Conservation (phyloP, 2,329 filamentous ascomycete species). For the Xylaria sp. region DNA sequence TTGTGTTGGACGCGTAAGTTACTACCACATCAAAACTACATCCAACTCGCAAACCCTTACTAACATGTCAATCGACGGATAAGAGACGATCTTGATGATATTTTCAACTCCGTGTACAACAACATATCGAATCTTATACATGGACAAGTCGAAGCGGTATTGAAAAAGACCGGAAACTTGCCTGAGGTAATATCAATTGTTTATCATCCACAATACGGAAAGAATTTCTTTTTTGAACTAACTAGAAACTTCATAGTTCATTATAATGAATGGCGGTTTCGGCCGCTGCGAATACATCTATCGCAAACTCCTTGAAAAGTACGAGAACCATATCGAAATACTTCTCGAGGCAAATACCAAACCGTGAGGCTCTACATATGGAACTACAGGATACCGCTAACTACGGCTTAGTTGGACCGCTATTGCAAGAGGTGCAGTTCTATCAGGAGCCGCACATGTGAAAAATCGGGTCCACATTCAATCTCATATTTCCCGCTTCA, state of each 20-base stretch:
- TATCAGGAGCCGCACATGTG: neutral
- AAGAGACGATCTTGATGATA: constrained; percentile 6
- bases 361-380: neutral
- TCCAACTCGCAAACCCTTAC: neutral
- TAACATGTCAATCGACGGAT: neutral
- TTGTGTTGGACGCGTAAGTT: constrained; percentile 5
- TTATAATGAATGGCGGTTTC: constrained; percentile 17
- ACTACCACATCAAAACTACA: neutral
- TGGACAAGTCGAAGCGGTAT: constrained; percentile 1
- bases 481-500: constrained; percentile 17
- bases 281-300: constrained; percentile 15
- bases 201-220: neutral
- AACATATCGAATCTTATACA: constrained; percentile 2
- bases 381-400: neutral
- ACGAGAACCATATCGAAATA: neutral
- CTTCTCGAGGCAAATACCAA: neutral
- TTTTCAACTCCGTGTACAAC: constrained; percentile 11
- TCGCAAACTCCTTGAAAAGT: neutral
- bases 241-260: constrained; percentile 8
- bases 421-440: constrained; percentile 17
- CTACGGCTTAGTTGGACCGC: constrained; percentile 9
- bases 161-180: neutral
- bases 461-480: neutral
- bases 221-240: neutral
- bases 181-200: constrained; percentile 3